Evolutionary conservation across 139 green algal species (phyloP).

Genomic region (Haematococcus sp.): DNA sequence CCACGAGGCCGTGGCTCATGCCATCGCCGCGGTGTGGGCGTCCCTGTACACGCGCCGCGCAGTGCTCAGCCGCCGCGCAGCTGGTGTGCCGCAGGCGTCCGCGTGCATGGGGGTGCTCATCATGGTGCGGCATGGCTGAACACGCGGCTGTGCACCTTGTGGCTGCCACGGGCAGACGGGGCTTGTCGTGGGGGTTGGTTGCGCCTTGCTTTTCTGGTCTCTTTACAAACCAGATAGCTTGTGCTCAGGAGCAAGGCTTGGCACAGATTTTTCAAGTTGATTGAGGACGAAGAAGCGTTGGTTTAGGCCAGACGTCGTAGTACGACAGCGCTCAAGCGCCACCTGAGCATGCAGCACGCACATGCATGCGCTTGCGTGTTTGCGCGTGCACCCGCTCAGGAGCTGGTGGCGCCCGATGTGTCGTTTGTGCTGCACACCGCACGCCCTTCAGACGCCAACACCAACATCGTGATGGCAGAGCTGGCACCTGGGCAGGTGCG

Average conservation of each 20-base stretch:
- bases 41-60: slow-evolving; percentile 85
- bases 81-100: slow-evolving; percentile 44
- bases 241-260: too few relatives aligned
- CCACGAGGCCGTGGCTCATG: slow-evolving; percentile 47
- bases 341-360: too few relatives aligned
- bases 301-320: too few relatives aligned
- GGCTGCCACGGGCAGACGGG: too few relatives aligned
- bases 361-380: too few relatives aligned
- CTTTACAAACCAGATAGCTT: too few relatives aligned
- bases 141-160: too few relatives aligned
- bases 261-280: too few relatives aligned
- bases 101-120: slow-evolving; percentile 88
- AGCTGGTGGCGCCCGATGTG: slow-evolving; percentile 66
- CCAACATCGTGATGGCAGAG: slow-evolving; percentile 59
- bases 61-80: slow-evolving; percentile 70
- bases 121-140: slow-evolving; percentile 13
- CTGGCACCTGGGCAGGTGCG: slow-evolving; percentile 10
- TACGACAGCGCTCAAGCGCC: too few relatives aligned
- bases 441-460: slow-evolving; percentile 60
- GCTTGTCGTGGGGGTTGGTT: too few relatives aligned
- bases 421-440: slow-evolving; percentile 90
- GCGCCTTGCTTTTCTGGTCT: too few relatives aligned
- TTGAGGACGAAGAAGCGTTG: too few relatives aligned
- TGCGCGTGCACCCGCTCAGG: slow-evolving; percentile 60
- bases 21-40: slow-evolving; percentile 84